Evolutionary conservation across 164 flowering plant genomes (phyloP).

Genomic region (Magnolia sinica): DNA sequence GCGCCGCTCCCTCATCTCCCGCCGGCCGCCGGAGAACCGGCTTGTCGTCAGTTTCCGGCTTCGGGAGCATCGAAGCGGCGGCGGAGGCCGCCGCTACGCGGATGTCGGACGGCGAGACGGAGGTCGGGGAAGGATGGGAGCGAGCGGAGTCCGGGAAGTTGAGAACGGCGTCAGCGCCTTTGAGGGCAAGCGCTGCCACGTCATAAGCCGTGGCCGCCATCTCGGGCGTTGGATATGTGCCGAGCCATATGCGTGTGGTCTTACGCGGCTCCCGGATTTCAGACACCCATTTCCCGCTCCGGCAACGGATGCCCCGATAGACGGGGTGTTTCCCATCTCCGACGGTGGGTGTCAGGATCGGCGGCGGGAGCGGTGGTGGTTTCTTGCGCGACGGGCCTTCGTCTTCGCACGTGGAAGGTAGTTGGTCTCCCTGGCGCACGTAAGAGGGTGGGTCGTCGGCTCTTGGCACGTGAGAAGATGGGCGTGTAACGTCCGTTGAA

Average conservation of each 20-base stretch:
- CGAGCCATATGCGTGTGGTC: slow-evolving; percentile 80
- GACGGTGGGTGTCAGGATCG: not conserved
- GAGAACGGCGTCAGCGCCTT: slow-evolving; percentile 46
- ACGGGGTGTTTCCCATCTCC: slow-evolving; percentile 33
- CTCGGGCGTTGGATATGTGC: slow-evolving; percentile 71
- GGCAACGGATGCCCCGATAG: slow-evolving; percentile 55
- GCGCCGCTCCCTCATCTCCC: slow-evolving; percentile 1
- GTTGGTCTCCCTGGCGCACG: slow-evolving; percentile 13
- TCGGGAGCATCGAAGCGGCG: slow-evolving; percentile 28
- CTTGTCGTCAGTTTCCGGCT: not conserved
- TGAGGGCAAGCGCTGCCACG: slow-evolving; percentile 69
- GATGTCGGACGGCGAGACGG: slow-evolving; percentile 48
- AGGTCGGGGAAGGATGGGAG: slow-evolving; percentile 42
- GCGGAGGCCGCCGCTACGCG: slow-evolving; percentile 60
- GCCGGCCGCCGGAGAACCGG: not conserved
- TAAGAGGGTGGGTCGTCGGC: slow-evolving; percentile 19
- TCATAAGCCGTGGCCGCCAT: slow-evolving; percentile 94
- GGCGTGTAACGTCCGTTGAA: not conserved
- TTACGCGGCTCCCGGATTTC: slow-evolving; percentile 87
- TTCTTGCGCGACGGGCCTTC: slow-evolving; percentile 7
- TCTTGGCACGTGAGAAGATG: not conserved
- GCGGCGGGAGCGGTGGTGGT: slow-evolving; percentile 11
- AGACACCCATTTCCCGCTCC: slow-evolving; percentile 87
- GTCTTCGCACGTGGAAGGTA: not conserved
- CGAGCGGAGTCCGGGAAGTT: slow-evolving; percentile 52